These are phyloP conservation scores for Knufia fluminis DNA, from an alignment of 2,329 filamentous ascomycete genomes.

Conservation along the genomic window DNA sequence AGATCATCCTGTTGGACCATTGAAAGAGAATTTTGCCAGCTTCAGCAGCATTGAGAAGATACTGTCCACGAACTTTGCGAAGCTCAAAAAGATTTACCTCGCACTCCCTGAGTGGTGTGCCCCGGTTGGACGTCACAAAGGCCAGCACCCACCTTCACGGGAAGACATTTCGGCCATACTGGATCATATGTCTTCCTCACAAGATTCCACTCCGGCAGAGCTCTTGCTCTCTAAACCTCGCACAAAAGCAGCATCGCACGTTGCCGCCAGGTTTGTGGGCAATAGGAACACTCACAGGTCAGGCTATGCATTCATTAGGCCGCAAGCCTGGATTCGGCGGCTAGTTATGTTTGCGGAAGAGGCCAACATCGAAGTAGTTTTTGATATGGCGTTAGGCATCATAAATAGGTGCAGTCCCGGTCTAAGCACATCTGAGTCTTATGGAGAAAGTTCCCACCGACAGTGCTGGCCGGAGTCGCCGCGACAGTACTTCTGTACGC, in stretches of 20 bases:
- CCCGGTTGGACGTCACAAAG: neutral
- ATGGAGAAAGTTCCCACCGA: neutral
- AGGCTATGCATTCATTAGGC: neutral
- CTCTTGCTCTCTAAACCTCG: neutral
- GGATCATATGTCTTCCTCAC: neutral
- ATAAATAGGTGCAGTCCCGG: neutral
- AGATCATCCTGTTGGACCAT: neutral
- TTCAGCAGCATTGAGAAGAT: neutral
- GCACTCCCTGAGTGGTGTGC: slow-evolving; percentile 1
- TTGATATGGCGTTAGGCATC: slow-evolving; percentile 1
- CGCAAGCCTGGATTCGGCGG: neutral
- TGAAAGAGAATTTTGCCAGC: neutral
- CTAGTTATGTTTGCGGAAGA: neutral
- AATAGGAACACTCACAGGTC: neutral
- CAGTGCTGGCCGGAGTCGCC: neutral
- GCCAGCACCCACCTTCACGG: neutral
- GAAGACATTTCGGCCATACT: neutral
- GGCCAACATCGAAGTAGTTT: slow-evolving; percentile 3
- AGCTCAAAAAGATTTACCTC: slow-evolving; percentile 1
- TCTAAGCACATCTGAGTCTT: neutral
- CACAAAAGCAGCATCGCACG: neutral
- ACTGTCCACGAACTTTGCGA: neutral
- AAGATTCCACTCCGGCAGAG: neutral
- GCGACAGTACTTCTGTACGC: neutral
- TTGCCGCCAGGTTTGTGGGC: neutral